Base-by-base conservation (phyloP, 2,329 filamentous ascomycete species). In the Pseudocercospora fijiensis region DNA sequence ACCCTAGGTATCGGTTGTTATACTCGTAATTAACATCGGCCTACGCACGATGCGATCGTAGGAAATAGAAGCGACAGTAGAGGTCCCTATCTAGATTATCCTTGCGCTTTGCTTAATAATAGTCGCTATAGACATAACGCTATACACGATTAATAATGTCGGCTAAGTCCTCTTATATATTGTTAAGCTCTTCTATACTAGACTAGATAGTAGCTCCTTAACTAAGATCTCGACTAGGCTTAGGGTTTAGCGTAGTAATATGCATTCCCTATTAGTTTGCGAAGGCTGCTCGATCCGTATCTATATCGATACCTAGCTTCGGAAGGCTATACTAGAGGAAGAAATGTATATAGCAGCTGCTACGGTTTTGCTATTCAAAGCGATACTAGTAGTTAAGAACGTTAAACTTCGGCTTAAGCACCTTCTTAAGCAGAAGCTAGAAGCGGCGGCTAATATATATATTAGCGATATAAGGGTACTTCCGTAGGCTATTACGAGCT, bases 371-470 rank as follows among this genome's bases (percentile, higher is more conserved):
- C n/a, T n/a, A n/a, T n/a, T n/a, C n/a, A n/a, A n/a, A n/a, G n/a
- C n/a, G n/a, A n/a, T n/a, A n/a, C n/a, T n/a, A n/a, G n/a, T 53
- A 53, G 49, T 53, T 16, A 7, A 53, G 8, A 22, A 53, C 27
- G 27, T 53, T 53, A 53, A 53, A 53, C 49, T 53, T 53, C 20
- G 49, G 49, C 22, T 53, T 53, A 24, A 53, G 22, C 7, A 53
- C 16, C 7, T n/a, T 53, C 49, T 53, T 22, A 22, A 53, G 16
- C 10, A 53, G 27, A 22, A 22, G 11, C 18, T 26, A 9, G 13
- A 53, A 22, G 4, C 22, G 7, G 4, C 22, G 22, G 7, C 11
- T 26, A 26, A 53, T 4, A 26, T 53, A 53, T n/a, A 26, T 26
- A 26, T 53, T 26, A 22, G 16, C 27, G 27, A 53, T 53, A 53